These are phyloP conservation scores for Emmonsiellopsis sp. DNA, from an alignment of 2,329 filamentous ascomycete genomes.

Conservation along the genomic window DNA sequence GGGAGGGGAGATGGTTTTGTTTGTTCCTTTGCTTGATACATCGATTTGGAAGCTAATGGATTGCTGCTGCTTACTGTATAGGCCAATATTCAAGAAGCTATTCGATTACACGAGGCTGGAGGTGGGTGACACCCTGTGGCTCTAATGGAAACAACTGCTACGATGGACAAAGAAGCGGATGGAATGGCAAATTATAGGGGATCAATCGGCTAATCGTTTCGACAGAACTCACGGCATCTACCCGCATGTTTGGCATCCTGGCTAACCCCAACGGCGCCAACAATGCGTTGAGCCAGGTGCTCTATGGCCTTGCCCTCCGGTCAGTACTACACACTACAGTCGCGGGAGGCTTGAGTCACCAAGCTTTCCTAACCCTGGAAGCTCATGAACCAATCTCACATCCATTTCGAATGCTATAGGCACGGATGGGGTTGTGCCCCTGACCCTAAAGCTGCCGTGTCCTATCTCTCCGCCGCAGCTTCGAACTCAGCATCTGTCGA, in stretches of 20 bases:
- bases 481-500: slow-evolving; percentile 85
- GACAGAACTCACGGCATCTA: slow-evolving; percentile 63
- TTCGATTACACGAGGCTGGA: slow-evolving; percentile 79
- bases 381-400: slow-evolving; percentile 8
- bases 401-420: slow-evolving; percentile 37
- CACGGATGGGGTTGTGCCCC: slow-evolving; percentile 87
- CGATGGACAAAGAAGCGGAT: background rate
- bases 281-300: slow-evolving; percentile 87
- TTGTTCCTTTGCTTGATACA: background rate
- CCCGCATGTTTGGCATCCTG: slow-evolving; percentile 72
- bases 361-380: slow-evolving; percentile 1
- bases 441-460: slow-evolving; percentile 64
- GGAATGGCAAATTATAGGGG: background rate
- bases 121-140: slow-evolving; percentile 25
- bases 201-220: slow-evolving; percentile 5
- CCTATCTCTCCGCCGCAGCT: slow-evolving; percentile 79
- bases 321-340: slow-evolving; percentile 35
- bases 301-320: slow-evolving; percentile 87
- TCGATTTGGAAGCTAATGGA: background rate
- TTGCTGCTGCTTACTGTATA: slow-evolving; percentile 9
- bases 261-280: slow-evolving; percentile 78
- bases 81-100: slow-evolving; percentile 83
- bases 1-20: background rate
- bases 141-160: background rate
- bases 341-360: no score